phyloP scores from a whole-genome alignment of 441 rosid genomes.

The Erodium texanum region DNA sequence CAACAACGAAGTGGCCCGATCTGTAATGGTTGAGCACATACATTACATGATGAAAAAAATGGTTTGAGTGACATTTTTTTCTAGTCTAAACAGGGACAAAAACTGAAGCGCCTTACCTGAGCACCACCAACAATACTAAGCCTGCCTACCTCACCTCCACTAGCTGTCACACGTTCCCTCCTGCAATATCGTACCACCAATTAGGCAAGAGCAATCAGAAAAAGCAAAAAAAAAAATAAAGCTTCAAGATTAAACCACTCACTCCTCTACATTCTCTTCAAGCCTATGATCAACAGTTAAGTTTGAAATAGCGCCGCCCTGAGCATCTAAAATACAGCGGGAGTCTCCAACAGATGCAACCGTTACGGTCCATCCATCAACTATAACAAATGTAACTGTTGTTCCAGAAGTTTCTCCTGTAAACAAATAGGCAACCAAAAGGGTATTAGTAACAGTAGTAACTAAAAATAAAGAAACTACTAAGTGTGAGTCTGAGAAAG shows the following conservation, averaged over 20 bases:
- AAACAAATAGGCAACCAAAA: constrained; percentile 8
- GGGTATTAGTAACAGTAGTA: constrained; percentile 15
- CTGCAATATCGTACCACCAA: constrained; percentile 27
- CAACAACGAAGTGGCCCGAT: constrained; percentile 87
- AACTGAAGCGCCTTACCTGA: constrained; percentile 38
- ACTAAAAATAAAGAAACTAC: constrained; percentile 1
- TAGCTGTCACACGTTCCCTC: constrained; percentile 77
- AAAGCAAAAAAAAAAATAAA: constrained; percentile 12
- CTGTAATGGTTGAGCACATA: constrained; percentile 24
- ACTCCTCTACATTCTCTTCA: constrained; percentile 80
- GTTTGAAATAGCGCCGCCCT: constrained; percentile 53
- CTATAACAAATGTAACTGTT: constrained; percentile 75
- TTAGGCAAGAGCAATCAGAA: not conserved
- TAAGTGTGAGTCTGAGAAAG: constrained; percentile 6
- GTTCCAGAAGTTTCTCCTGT: constrained; percentile 89
- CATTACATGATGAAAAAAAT: not conserved
- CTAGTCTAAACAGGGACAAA: constrained; percentile 1
- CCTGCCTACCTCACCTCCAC: constrained; percentile 96
- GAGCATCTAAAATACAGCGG: constrained; percentile 71
- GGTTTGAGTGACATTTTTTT: not conserved
- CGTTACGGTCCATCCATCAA: constrained; percentile 87
- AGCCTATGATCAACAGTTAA: constrained; percentile 83
- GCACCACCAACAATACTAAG: constrained; percentile 69
- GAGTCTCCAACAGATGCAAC: constrained; percentile 94
- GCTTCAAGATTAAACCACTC: constrained; percentile 21